Conservation (phyloP, 1,284 basidiomycete genomes). For the Fomitopsis pinicola region DNA sequence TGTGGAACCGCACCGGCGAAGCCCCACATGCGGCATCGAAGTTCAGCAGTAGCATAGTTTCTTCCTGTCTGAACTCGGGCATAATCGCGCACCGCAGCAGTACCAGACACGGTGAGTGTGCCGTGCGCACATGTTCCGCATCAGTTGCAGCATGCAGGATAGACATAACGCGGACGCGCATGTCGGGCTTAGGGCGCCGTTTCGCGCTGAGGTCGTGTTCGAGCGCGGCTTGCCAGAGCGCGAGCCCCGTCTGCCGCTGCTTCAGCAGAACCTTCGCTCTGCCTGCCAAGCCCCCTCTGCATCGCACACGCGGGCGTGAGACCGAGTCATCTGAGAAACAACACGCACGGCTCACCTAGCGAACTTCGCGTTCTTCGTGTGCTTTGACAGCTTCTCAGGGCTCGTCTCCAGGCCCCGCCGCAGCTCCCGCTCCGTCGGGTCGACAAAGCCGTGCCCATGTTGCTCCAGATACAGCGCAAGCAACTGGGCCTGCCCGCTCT, state of each 20-base stretch:
- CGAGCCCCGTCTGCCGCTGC: conserved; percentile 36
- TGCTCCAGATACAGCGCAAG: conserved; percentile 38
- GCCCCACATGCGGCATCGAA: conserved; percentile 14
- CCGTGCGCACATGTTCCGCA: conserved; percentile 14
- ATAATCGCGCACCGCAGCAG: conserved; percentile 15
- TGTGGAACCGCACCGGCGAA: conserved; percentile 9
- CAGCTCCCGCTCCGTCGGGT: conserved; percentile 31
- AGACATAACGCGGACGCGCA: conserved; percentile 17
- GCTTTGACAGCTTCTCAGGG: conserved; percentile 39
- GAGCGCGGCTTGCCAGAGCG: conserved; percentile 47
- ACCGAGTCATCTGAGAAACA: background rate
- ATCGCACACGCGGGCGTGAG: background rate
- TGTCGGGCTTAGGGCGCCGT: conserved; percentile 14
- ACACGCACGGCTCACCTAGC: conserved; percentile 22
- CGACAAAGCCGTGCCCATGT: conserved; percentile 26
- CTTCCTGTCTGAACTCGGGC: conserved; percentile 4
- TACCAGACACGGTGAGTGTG: conserved; percentile 16
- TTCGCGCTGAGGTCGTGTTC: conserved; percentile 17
- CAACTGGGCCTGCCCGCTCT: conserved; percentile 36
- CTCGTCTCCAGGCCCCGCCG: conserved; percentile 38
- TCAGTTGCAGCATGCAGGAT: conserved; percentile 15
- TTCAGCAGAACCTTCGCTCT: conserved; percentile 37
- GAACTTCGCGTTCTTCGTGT: conserved; percentile 26
- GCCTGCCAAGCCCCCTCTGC: conserved; percentile 48
- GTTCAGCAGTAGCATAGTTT: conserved; percentile 15